A percentile compares a stretch with the other conserved stretches of the same genome.
These are phyloP conservation scores for Erodium chrysanthum DNA, from an alignment of 441 rosid genomes.

Conservation along the genomic window DNA sequence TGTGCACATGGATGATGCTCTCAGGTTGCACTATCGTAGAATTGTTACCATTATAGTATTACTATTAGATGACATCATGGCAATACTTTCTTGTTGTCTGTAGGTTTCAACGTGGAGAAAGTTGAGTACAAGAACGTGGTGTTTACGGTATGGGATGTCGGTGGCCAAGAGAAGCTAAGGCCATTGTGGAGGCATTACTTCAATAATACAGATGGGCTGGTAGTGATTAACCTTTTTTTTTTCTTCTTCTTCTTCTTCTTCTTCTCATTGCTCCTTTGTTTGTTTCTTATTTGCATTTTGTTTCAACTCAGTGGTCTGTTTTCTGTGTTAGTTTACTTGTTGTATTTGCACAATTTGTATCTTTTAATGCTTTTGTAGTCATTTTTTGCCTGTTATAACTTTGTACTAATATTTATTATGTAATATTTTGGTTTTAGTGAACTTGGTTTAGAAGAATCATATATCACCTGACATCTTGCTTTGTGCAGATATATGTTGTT, in stretches of 20 bases:
- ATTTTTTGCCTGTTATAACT: background rate
- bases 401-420: background rate
- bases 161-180: slow-evolving; percentile 96
- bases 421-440: background rate
- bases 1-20: no score
- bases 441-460: background rate
- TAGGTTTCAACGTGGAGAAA: slow-evolving; percentile 97
- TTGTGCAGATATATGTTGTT: slow-evolving; percentile 77
- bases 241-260: background rate
- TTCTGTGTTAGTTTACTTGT: background rate
- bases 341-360: background rate
- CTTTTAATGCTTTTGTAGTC: background rate
- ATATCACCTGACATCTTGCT: slow-evolving; percentile 1
- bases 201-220: slow-evolving; percentile 96
- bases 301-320: background rate
- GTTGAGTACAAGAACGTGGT: slow-evolving; percentile 97
- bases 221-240: slow-evolving; percentile 18
- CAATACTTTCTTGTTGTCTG: slow-evolving; percentile 16
- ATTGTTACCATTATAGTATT: background rate
- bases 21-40: no score
- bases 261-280: no score
- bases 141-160: slow-evolving; percentile 98
- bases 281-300: background rate
- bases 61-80: background rate
- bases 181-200: slow-evolving; percentile 99